Evolutionary conservation across 1,284 basidiomycete genomes (phyloP).

Genomic region (Cystobasidium sp.): DNA sequence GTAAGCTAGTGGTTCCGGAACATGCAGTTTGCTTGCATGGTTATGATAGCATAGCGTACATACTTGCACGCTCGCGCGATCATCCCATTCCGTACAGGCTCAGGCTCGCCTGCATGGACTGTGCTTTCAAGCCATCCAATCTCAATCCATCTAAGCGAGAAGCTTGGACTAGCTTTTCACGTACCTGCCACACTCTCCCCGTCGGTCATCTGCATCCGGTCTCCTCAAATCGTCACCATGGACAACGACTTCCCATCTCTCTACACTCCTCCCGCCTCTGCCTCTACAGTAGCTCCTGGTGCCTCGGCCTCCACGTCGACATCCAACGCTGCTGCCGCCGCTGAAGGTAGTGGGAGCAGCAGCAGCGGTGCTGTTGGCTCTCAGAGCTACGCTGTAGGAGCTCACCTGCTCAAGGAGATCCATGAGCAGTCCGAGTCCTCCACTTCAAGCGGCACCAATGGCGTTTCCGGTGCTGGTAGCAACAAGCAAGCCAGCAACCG

Average conservation of each 20-base stretch:
- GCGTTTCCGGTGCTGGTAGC: not conserved
- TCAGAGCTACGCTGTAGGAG: conserved; percentile 24
- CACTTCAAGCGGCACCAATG: conserved; percentile 2
- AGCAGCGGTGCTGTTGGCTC: not conserved
- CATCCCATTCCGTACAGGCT: too few relatives aligned
- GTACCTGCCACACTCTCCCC: not conserved
- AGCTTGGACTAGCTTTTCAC: conserved; percentile 6
- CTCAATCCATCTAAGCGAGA: not conserved
- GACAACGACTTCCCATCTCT: conserved; percentile 43
- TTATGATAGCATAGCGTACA: too few relatives aligned
- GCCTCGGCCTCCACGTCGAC: conserved; percentile 8
- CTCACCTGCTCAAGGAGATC: conserved; percentile 38
- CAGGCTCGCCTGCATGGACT: too few relatives aligned
- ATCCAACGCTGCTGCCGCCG: conserved; percentile 1
- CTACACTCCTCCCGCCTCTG: conserved; percentile 33
- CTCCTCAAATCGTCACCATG: conserved; percentile 27
- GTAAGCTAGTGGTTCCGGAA: too few relatives aligned
- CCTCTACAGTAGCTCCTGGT: not conserved
- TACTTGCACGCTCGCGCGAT: too few relatives aligned
- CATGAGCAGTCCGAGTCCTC: conserved; percentile 40
- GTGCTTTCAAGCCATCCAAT: not conserved
- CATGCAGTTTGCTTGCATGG: too few relatives aligned
- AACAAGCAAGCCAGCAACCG: conserved; percentile 25
- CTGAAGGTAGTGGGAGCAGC: not conserved
- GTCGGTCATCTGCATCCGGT: conserved; percentile 18